Evolutionary conservation across 2,329 filamentous ascomycete genomes (phyloP), one percentile per base, ranked within the genome.

Genomic region (Aureobasidium sp.): DNA sequence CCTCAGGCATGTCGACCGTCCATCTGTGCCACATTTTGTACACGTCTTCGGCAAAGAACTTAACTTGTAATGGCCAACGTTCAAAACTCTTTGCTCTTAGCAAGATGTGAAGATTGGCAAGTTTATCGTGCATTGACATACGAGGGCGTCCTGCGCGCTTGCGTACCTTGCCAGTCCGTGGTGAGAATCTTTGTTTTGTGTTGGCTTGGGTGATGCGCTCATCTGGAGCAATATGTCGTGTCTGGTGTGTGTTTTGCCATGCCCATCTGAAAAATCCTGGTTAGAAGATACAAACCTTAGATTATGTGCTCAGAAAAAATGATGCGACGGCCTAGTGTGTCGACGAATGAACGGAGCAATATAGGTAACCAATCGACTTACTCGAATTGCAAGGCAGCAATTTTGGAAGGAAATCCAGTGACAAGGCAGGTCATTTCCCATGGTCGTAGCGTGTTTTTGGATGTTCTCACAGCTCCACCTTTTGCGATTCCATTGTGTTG

Each of bases 331-430:
- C 42, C 13, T 57, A 27, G 30, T n/a, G 16, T 30, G 16, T 39
- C 29, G 54, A 30, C 32, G 15, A 29, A 37, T n/a, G 48, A 29
- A 48, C 21, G 39, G 7, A 21, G 42, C 36, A 36, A 16, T 4
- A 15, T 9, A 3, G 16, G 39, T n/a, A 10, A 15, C 5, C 7
- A 25, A 6, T 34, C 15, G n/a, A 79, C 85, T 71, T 80, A 94
- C 88, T 97, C 93, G 71, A 99, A 97, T 70, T 97, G 93, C 65
- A 99, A 76, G 0, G 94, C 94, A 0, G 90, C 91, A 39, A 93
- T 85, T 69, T 87, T 87, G 66, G 89, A 93, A 0, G 90, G 91
- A 66, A 99, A 99, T 0, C 93, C 93, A 7, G 89, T 89, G 1
- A 97, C 88, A 6, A 97, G 79, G 44, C 85, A 86, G 2, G 90